Conservation (phyloP, 495 filamentous ascomycete species). For the Filosporella fistucella region DNA sequence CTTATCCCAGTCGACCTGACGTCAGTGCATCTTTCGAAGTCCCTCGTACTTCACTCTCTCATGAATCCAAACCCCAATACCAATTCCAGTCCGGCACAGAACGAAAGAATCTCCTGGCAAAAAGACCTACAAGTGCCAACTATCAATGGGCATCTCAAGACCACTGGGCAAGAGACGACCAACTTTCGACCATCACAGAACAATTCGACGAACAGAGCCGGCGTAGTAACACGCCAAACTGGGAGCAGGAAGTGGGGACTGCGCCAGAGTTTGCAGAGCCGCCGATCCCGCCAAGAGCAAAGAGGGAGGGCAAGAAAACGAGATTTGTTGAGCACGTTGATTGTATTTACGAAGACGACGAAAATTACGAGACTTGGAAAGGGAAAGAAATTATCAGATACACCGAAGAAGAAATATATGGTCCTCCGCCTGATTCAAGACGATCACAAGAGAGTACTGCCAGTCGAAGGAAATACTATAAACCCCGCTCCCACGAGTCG, state of each 20-base stretch:
- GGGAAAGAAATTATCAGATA: too few species aligned
- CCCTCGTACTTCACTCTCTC: background rate
- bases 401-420: too few species aligned
- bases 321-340: conserved; percentile 5
- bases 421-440: too few species aligned
- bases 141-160: conserved; percentile 1
- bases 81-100: background rate
- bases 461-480: too few species aligned
- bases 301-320: background rate
- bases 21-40: background rate
- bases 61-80: background rate
- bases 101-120: background rate
- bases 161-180: conserved; percentile 8
- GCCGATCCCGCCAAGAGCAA: background rate
- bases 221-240: background rate
- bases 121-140: background rate
- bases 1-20: background rate
- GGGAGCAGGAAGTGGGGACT: background rate
- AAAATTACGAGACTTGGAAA: too few species aligned
- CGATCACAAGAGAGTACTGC: too few species aligned
- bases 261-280: background rate
- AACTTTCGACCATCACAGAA: conserved; percentile 15
- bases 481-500: background rate
- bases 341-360: conserved; percentile 1
- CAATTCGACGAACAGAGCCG: background rate